Evolutionary conservation across 257 asterid species (phyloP), one percentile per base, ranked within the genome.

Genomic region (Nicotiana paniculata): DNA sequence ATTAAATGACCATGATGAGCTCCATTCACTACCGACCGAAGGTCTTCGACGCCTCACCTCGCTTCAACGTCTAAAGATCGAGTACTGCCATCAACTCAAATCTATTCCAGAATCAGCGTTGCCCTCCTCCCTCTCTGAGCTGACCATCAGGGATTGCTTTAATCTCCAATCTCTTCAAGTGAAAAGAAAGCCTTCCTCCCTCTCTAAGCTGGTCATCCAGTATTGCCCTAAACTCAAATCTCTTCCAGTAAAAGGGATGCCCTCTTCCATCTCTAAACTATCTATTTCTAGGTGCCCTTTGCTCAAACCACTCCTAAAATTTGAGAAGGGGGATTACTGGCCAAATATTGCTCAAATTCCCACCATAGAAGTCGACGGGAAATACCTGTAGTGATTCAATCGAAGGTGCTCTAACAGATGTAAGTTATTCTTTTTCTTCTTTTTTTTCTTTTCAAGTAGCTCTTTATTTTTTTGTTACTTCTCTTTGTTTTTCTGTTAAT

Each of bases 281-380:
- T 1, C 0, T 4, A 61, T 35, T 16, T 0, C 0, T 9, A 0
- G 1, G 0, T 83, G 77, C 30, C 82, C 85, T 9, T 11, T 77
- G 67, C 51, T 83, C 9, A 15, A 10, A 32, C 79, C 28, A 65
- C 53, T 10, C 9, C 37, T 65, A 54, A 37, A 33, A 66, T 18
- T 53, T 59, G 35, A 83, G 72, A 17, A 32, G 43, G 80, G 79
- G 79, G 16, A 66, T 8, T 58, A 77, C 35, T 77, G 85, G 85
- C 28, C 53, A 46, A 54, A 65, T 5, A 59, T 83, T 53, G 33
- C 77, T 46, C 82, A 77, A 10, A 53, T 83, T 53, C 61, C 82
- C 58, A 7, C 6, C 68, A 35, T 35, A 35, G 0, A 1, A 4
- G 6, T 35, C 43, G 43, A 5, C 1, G 0, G 0, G 1, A 5